phyloP scores from a whole-genome alignment of 2,329 filamentous ascomycete species.

The Madurella mycetomatis region DNA sequence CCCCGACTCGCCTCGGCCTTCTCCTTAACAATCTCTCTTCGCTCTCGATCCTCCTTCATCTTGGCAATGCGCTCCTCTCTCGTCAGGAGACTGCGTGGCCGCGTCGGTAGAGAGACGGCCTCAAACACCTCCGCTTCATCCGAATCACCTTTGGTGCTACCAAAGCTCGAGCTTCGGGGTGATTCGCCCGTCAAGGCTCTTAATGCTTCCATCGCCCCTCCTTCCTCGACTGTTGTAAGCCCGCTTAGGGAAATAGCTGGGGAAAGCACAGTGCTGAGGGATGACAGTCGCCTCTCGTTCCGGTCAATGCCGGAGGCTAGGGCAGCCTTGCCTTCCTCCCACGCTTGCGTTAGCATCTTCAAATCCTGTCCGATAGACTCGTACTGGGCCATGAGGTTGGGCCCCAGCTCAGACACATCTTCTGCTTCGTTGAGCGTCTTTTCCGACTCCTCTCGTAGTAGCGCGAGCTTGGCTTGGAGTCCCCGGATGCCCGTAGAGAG shows the following conservation, averaged over 20 bases:
- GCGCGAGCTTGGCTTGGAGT: slow-evolving; percentile 88
- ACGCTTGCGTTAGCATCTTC: slow-evolving; percentile 72
- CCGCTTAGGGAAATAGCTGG: slow-evolving; percentile 63
- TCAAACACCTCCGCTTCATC: slow-evolving; percentile 84
- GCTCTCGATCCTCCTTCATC: slow-evolving; percentile 81
- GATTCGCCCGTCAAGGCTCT: slow-evolving; percentile 72
- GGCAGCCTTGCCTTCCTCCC: slow-evolving; percentile 82
- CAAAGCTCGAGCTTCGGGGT: slow-evolving; percentile 44
- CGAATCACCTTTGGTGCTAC: slow-evolving; percentile 53
- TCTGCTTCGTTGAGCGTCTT: slow-evolving; percentile 68
- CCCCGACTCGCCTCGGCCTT: slow-evolving; percentile 76
- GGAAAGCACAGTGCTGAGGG: slow-evolving; percentile 56
- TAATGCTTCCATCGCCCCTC: slow-evolving; percentile 56
- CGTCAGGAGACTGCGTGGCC: slow-evolving; percentile 66
- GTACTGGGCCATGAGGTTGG: slow-evolving; percentile 80
- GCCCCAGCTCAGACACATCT: slow-evolving; percentile 70
- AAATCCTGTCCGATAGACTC: slow-evolving; percentile 90
- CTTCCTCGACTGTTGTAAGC: slow-evolving; percentile 57
- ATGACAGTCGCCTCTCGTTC: slow-evolving; percentile 66
- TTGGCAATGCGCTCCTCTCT: slow-evolving; percentile 83
- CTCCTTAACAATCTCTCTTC: slow-evolving; percentile 66
- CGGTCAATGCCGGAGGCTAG: slow-evolving; percentile 77
- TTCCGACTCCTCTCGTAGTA: slow-evolving; percentile 86
- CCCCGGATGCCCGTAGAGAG: slow-evolving; percentile 87
- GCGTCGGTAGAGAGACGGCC: slow-evolving; percentile 71